Base-by-base conservation (phyloP, 176 grass and related monocot species). In the Leersia perrieri region DNA sequence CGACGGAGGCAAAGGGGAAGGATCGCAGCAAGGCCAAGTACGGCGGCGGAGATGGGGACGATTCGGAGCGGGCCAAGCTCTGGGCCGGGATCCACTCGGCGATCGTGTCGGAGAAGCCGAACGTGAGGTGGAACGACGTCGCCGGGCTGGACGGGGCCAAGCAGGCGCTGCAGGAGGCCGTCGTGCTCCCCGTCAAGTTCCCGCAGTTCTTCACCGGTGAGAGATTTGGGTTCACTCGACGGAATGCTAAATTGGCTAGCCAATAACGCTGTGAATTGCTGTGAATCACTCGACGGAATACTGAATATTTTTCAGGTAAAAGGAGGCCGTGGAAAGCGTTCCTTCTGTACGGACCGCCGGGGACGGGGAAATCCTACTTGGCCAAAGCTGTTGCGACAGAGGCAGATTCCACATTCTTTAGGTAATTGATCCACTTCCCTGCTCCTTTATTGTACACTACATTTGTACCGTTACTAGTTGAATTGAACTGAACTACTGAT, bases 91-190 rank as follows among this genome's bases (percentile, higher is more conserved):
- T 93, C 28, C 77, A 84, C 68, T 90, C 87, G 7, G 85, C 84
- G 15, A 93, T 93, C 58, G 85, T 90, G 14, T 83, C 79, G 5
- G 91, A 93, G 85, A 93, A 90, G 74, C 88, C 91, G 7, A 75
- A 93, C 72, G 87, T 93, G 33, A 75, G 89, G 88, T 90, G 91
- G 91, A 90, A 82, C 71, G 88, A 90, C 73, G 88, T 93, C 27
- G 84, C 91, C 0, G 91, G 91, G 45, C 57, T 93, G 10, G 91
- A 93, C 67, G 85, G 91, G 41, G 88, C 91, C 49, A 94, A 90
- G 74, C 91, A 94, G 80, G 91, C 91, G 34, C 80, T 94, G 77
- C 88, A 94, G 88, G 91, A 90, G 82, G 91, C 91, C 2, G 91
- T 90, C 42, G 85, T 93, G 20, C 67, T 93, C 20, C 91, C 88